A percentile compares a stretch with the other conserved stretches of the same genome.
Evolutionary conservation across 257 asterid species (phyloP).

Genomic region (Scutellaria minor): DNA sequence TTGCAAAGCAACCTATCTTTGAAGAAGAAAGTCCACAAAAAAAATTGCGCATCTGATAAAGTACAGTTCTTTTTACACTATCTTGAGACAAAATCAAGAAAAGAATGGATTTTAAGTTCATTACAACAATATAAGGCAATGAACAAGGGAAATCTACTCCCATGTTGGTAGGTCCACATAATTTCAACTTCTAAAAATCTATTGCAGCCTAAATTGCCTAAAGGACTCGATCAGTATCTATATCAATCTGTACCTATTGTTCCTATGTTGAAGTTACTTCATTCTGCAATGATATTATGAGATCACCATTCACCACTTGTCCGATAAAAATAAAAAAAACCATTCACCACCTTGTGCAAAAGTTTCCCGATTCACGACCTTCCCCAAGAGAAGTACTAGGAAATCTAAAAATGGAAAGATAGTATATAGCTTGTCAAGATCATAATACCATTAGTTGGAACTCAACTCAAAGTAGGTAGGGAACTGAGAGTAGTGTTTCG

Average conservation of each 20-base stretch:
- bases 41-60: neutral
- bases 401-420: neutral
- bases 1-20: neutral
- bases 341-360: too few species aligned
- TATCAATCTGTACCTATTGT: constrained; percentile 18
- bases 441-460: neutral
- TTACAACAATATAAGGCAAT: constrained; percentile 18
- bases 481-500: constrained; percentile 19
- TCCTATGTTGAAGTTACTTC: constrained; percentile 19
- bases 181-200: neutral
- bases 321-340: too few species aligned
- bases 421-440: constrained; percentile 10
- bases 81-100: neutral
- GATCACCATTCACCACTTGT: neutral
- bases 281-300: constrained; percentile 10
- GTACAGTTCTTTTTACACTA: neutral
- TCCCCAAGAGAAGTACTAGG: neutral
- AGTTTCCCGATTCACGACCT: too few species aligned
- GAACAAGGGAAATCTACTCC: constrained; percentile 1
- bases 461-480: constrained; percentile 26
- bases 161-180: neutral
- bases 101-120: neutral
- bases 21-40: neutral
- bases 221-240: constrained; percentile 12
- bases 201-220: neutral